These are phyloP conservation scores for Exophiala oligosperma DNA, from an alignment of 2,329 filamentous ascomycete genomes.

Conservation along the genomic window DNA sequence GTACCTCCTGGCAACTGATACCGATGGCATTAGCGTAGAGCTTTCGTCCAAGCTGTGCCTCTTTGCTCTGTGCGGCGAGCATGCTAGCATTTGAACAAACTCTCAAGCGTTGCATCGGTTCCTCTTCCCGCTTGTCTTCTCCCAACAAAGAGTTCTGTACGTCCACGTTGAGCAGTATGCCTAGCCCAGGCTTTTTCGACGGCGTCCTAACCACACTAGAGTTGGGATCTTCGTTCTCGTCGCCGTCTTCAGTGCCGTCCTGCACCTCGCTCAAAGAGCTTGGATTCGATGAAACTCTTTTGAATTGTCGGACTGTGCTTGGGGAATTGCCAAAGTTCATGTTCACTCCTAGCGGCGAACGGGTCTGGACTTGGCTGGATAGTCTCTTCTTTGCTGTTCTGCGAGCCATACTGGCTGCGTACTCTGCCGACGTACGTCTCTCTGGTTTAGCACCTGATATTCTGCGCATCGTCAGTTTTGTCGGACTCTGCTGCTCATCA, in stretches of 20 bases:
- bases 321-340: constrained; percentile 92
- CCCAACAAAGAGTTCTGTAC: constrained; percentile 14
- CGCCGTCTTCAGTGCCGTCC: constrained; percentile 13
- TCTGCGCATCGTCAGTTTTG: constrained; percentile 22
- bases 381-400: constrained; percentile 41
- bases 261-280: constrained; percentile 32
- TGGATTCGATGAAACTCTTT: constrained; percentile 73
- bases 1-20: constrained; percentile 77
- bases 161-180: constrained; percentile 6
- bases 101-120: constrained; percentile 3
- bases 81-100: constrained; percentile 23
- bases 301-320: constrained; percentile 89
- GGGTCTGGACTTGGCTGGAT: constrained; percentile 51
- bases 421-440: constrained; percentile 16
- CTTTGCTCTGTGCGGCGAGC: constrained; percentile 59
- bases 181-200: constrained; percentile 17
- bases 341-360: constrained; percentile 81
- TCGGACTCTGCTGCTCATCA: constrained; percentile 31
- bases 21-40: constrained; percentile 81
- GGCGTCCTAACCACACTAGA: constrained; percentile 24
- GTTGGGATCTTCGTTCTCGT: constrained; percentile 11
- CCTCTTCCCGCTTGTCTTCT: constrained; percentile 1
- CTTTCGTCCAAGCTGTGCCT: constrained; percentile 77
- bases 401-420: constrained; percentile 41
- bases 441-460: constrained; percentile 12